Evolutionary conservation across 1,139 yeast species (phyloP).

Genomic region (Saccharomyces hybrid): DNA sequence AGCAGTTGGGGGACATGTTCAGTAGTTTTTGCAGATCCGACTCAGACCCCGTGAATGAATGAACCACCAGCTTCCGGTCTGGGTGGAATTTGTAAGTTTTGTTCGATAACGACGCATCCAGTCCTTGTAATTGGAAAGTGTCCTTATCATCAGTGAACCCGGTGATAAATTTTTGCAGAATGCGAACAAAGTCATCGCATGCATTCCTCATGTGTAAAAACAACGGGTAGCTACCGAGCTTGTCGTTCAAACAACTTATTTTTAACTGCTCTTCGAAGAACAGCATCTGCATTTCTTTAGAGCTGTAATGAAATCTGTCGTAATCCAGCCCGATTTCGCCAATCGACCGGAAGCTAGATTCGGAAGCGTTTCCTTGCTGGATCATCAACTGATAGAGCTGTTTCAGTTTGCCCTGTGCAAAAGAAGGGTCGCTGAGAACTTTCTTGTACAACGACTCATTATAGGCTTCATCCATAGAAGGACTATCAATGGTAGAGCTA

Average conservation of each 20-base stretch:
- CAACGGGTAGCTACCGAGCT: constrained; percentile 43
- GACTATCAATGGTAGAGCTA: constrained; percentile 12
- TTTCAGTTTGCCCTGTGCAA: constrained; percentile 14
- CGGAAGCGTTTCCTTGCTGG: constrained; percentile 29
- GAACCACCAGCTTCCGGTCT: constrained; percentile 54
- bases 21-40: constrained; percentile 50
- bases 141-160: constrained; percentile 30
- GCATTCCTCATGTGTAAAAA: constrained; percentile 87
- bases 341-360: constrained; percentile 51
- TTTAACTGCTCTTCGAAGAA: constrained; percentile 65
- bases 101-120: constrained; percentile 3
- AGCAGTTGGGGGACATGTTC: constrained; percentile 35
- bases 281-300: constrained; percentile 54
- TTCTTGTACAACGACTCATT: constrained; percentile 28
- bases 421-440: constrained; percentile 33
- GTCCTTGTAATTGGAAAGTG: constrained; percentile 12
- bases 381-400: constrained; percentile 41
- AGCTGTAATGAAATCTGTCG: constrained; percentile 73
- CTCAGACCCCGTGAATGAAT: constrained; percentile 84
- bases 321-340: constrained; percentile 95
- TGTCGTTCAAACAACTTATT: constrained; percentile 22
- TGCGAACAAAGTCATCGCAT: constrained; percentile 65
- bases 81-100: constrained; percentile 20
- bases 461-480: constrained; percentile 20
- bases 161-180: constrained; percentile 51